Base-by-base conservation (phyloP, 176 grass and related monocot genomes). In the Triticum dicoccoides region DNA sequence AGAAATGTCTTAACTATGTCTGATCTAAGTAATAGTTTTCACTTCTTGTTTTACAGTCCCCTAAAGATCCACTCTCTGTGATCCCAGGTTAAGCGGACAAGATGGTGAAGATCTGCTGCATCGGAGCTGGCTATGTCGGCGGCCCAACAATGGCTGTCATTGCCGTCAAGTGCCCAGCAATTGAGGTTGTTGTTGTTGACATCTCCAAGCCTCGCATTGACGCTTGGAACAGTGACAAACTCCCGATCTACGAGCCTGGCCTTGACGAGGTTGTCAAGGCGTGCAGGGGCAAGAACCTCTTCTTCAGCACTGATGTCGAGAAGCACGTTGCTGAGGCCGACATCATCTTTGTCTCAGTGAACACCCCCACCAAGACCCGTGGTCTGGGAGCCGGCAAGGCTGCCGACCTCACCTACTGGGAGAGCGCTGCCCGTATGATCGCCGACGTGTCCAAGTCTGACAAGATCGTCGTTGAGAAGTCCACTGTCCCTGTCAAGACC, bases 381-480 rank as follows among this genome's bases (percentile, higher is more conserved):
- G 94, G 94, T 30, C 91, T 96, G 52, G 94, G 94, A 70, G 94
- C 94, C 24, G 94, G 94, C 81, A 96, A 96, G 89, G 94, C 94
- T 80, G 94, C 94, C 0, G 94, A 96, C 37, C 91, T 96, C 44
- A 96, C 94, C 70, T 96, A 96, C 73, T 96, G 94, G 94, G 94
- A 96, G 80, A 96, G 94, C 0, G 94, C 94, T 58, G 94, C 94
- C 21, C 89, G 94, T 32, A 96, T 96, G 94, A 96, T 96, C 24
- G 94, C 94, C 3, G 89, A 96, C 45, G 94, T 96, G 8, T 83
- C 94, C 65, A 96, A 96, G 87, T 93, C 94, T 11, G 94, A 96
- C 91, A 96, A 96, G 84, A 96, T 96, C 2, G 94, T 96, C 18
- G 94, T 96, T 39, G 94, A 96, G 91, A 96, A 96, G 52, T 96